Conservation (phyloP, 768 basidiomycete genomes). For the Clitopilus passeckerianus region DNA sequence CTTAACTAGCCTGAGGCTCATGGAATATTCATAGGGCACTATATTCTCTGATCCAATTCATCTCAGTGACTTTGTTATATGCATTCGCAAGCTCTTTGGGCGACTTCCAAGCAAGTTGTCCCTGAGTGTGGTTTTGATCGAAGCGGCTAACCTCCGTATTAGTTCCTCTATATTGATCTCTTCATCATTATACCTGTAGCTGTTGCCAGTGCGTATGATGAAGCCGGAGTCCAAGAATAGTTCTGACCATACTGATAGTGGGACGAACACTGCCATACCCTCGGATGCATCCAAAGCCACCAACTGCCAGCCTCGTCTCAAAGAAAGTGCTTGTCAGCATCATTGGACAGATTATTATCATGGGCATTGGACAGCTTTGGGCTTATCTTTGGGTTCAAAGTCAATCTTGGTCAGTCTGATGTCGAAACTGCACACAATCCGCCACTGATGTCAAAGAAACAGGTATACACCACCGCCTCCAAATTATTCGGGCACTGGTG, state of each 20-base stretch:
- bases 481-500: conserved; percentile 44
- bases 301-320: conserved; percentile 93
- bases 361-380: conserved; percentile 78
- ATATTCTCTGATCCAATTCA: conserved; percentile 98
- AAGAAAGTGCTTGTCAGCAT: conserved; percentile 93
- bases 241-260: conserved; percentile 50
- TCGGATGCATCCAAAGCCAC: conserved; percentile 81
- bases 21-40: conserved; percentile 64
- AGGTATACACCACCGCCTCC: conserved; percentile 78
- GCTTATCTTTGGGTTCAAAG: conserved; percentile 84
- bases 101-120: conserved; percentile 78
- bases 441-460: not conserved
- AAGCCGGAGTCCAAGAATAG: too few species aligned
- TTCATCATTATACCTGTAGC: conserved; percentile 98
- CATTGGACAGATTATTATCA: conserved; percentile 87
- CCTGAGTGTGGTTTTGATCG: conserved; percentile 1
- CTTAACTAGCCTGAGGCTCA: conserved; percentile 4
- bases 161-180: conserved; percentile 97
- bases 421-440: not conserved
- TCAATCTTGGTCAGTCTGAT: conserved; percentile 68
- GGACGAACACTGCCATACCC: conserved; percentile 90
- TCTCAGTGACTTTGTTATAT: conserved; percentile 93
- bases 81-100: conserved; percentile 95
- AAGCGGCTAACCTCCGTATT: conserved; percentile 9
- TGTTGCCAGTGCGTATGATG: conserved; percentile 72